Evolutionary conservation across 1,284 basidiomycete species (phyloP).

Genomic region (Prillingera fragicola): DNA sequence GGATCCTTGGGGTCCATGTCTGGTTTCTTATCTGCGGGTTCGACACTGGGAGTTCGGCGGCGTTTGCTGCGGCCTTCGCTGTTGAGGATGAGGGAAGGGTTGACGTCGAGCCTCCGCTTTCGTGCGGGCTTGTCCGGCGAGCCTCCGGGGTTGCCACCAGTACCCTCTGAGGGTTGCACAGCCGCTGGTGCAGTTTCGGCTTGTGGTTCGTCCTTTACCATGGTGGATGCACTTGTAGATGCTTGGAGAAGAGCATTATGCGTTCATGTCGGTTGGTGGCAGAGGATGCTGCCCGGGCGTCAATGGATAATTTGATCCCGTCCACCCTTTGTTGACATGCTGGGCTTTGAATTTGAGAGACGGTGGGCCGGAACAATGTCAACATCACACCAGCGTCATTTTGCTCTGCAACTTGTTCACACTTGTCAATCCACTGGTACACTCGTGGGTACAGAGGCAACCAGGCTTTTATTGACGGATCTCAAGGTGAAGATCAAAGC

Average conservation of each 20-base stretch:
- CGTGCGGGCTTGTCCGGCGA: conserved; percentile 16
- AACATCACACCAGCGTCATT: too few relatives aligned
- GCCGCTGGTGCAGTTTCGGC: not conserved
- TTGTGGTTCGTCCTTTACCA: too few relatives aligned
- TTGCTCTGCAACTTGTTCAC: too few relatives aligned
- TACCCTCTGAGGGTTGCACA: not conserved
- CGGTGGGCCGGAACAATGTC: too few relatives aligned
- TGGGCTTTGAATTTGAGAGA: not conserved
- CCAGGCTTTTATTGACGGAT: too few relatives aligned
- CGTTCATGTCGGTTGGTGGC: not conserved
- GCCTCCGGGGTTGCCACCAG: not conserved
- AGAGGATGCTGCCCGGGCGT: not conserved
- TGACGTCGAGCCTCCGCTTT: conserved; percentile 21
- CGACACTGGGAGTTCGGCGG: conserved; percentile 13
- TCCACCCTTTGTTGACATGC: not conserved
- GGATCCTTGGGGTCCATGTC: conserved; percentile 33
- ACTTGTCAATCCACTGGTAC: too few relatives aligned
- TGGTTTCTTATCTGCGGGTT: conserved; percentile 1
- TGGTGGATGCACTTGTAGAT: not conserved
- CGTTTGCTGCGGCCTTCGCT: conserved; percentile 18
- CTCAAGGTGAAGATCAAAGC: too few relatives aligned
- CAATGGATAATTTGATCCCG: conserved; percentile 4
- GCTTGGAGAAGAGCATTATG: too few relatives aligned
- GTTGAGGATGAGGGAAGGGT: conserved; percentile 16
- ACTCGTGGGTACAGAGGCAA: too few relatives aligned